phyloP scores from a whole-genome alignment of 108 stramenopile species.

The Cylindrotheca fusiformis region DNA sequence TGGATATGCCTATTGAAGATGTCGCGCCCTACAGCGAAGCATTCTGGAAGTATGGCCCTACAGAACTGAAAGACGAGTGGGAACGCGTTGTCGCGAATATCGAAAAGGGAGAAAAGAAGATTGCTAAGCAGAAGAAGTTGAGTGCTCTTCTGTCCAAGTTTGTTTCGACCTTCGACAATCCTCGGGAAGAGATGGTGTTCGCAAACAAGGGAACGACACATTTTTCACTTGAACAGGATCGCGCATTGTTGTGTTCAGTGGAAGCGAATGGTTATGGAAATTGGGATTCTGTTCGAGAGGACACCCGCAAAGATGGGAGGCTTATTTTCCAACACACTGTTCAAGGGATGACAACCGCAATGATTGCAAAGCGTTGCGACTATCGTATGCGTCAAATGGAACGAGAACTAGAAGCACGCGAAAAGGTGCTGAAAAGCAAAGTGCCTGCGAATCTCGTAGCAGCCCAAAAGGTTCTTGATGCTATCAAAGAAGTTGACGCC shows the following conservation, averaged over 20 bases:
- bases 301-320: constrained; percentile 54
- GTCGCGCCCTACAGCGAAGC: constrained; percentile 84
- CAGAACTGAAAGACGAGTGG: constrained; percentile 84
- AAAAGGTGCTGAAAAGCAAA: constrained; percentile 67
- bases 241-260: constrained; percentile 83
- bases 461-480: constrained; percentile 73
- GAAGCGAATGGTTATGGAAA: constrained; percentile 86
- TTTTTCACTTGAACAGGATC: constrained; percentile 85
- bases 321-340: constrained; percentile 85
- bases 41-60: constrained; percentile 82
- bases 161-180: constrained; percentile 76
- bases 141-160: constrained; percentile 69
- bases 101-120: constrained; percentile 83
- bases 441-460: constrained; percentile 67
- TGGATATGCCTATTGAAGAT: constrained; percentile 83
- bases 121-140: constrained; percentile 71
- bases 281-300: constrained; percentile 82
- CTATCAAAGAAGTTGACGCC: constrained; percentile 71
- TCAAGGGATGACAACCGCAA: constrained; percentile 83
- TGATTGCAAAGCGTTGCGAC: constrained; percentile 82
- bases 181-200: constrained; percentile 83
- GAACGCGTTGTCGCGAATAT: constrained; percentile 70
- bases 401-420: constrained; percentile 79
- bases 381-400: constrained; percentile 92
- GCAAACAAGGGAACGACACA: constrained; percentile 88